Evolutionary conservation across 768 basidiomycete species (phyloP).

Genomic region (Russula foetens): DNA sequence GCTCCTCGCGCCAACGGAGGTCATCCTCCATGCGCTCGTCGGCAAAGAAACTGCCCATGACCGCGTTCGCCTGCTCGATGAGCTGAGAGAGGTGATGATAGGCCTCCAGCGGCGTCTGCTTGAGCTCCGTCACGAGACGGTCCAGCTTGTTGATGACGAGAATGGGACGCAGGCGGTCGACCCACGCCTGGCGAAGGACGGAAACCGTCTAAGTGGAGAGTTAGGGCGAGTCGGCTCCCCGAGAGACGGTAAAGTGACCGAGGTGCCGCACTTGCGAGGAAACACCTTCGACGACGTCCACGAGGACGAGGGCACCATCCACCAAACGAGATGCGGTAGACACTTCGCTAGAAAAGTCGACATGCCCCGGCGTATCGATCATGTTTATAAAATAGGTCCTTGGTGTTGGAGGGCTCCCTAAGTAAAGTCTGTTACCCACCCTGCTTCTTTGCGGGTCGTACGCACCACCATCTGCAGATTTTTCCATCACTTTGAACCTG

Average conservation of each 20-base stretch:
- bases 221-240: background rate
- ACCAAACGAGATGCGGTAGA: constrained; percentile 90
- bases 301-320: constrained; percentile 91
- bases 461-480: constrained; percentile 48
- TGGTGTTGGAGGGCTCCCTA: constrained; percentile 47
- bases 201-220: constrained; percentile 69
- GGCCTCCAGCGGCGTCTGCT: constrained; percentile 83
- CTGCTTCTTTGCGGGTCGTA: constrained; percentile 15
- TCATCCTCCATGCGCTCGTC: constrained; percentile 97
- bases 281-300: constrained; percentile 96
- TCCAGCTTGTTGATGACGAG: constrained; percentile 98
- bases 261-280: constrained; percentile 78
- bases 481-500: constrained; percentile 73
- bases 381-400: constrained; percentile 85
- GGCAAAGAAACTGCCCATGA: constrained; percentile 96
- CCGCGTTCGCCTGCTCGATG: constrained; percentile 96
- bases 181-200: constrained; percentile 91
- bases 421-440: constrained; percentile 31
- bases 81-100: constrained; percentile 90
- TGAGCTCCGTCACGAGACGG: constrained; percentile 87
- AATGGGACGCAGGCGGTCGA: constrained; percentile 79
- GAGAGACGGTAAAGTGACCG: background rate
- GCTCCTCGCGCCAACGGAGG: constrained; percentile 86
- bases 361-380: constrained; percentile 98
- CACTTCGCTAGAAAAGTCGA: constrained; percentile 97